Evolutionary conservation across 2,329 filamentous ascomycete species (phyloP), one percentile per base, ranked within the genome.

Genomic region (Cyphellophora europaea): DNA sequence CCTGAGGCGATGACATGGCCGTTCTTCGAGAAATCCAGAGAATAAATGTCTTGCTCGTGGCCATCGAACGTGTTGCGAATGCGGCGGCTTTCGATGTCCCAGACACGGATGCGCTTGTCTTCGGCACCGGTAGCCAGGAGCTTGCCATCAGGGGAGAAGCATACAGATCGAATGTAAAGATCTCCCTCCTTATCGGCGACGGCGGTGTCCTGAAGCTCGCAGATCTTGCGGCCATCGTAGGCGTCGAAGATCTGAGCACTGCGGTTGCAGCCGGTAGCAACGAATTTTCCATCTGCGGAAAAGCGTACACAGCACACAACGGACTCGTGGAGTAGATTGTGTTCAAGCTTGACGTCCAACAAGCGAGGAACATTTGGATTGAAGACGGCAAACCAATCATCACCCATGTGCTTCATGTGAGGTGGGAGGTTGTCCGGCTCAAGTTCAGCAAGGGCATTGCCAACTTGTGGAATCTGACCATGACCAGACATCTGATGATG

Each of bases 191-290:
- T 79, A 48, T 93, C 86, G 30, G 42, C 38, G 30, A 87, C 84
- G 30, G 72, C 81, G 49, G 89, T 82, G 51, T 98, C 91, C 58
- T 94, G 86, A 19, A 96, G 69, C 40, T 91, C 81, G 48, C 85
- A 91, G 35, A 96, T 78, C 58, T 89, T 91, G 49, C 85, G 77
- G 37, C 91, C 91, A 11, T 77, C 82, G 51, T 77, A 72, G 27
- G 96, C 89, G 47, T 98, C 91, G 59, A 91, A 98, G 51, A 98
- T 98, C 62, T 96, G 89, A n/a, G 91, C 91, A n/a, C 87, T 94
- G 45, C 88, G 73, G 62, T 98, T 98, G 70, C 91, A 96, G 28
- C 91, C 91, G 4, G 91, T 98, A 5, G 91, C 91, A 36, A 98
- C 83, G 50, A 85, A 95, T 55, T 93, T 88, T 49, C 91, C 91